Base-by-base conservation (phyloP, 1,139 yeast species). In the Hemisphaericaspora xylanilytica region DNA sequence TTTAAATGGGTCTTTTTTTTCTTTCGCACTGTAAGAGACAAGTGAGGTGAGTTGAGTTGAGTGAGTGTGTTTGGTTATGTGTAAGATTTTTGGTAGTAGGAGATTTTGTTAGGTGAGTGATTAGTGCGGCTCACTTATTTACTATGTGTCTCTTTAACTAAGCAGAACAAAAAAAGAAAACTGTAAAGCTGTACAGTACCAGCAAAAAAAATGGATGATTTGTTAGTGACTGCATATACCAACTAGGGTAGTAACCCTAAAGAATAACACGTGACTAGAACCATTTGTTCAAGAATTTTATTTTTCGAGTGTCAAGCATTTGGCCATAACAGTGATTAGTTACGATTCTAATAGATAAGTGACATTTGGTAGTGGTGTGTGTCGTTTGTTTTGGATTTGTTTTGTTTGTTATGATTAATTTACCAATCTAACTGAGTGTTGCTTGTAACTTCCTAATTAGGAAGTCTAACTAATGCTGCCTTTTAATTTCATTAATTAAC, bases 181-280 rank as follows among this genome's bases (percentile, higher is more conserved):
- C n/a, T n/a, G n/a, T n/a, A n/a, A n/a, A n/a, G n/a, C n/a, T n/a
- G n/a, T n/a, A n/a, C n/a, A n/a, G n/a, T n/a, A n/a, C n/a, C n/a
- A n/a, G 9, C n/a, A 22, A 22, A 22, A 22, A 22, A 22, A 9
- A 20, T 20, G 6, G 22, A 10, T n/a, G 17, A 3, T 33, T 13
- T 22, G 13, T 13, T 17, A 29, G 16, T 12, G 24, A 29, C 32
- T 29, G 32, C 31, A 28, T 28, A 28, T 11, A 4, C 16, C 12
- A 4, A 5, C 24, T 3, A 35, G 39, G 41, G 41, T 28, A 3
- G 10, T 8, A 24, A 22, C 39, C 41, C 32, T 26, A 38, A 13
- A 26, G 16, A 15, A 12, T 11, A 16, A 13, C 29, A 14, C 29
- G 35, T 25, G 28, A 33, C 16, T 6, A 5, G 26, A 25, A 25